These are phyloP conservation scores for Candida verbasci DNA, from an alignment of 805 yeast species.

Conservation along the genomic window DNA sequence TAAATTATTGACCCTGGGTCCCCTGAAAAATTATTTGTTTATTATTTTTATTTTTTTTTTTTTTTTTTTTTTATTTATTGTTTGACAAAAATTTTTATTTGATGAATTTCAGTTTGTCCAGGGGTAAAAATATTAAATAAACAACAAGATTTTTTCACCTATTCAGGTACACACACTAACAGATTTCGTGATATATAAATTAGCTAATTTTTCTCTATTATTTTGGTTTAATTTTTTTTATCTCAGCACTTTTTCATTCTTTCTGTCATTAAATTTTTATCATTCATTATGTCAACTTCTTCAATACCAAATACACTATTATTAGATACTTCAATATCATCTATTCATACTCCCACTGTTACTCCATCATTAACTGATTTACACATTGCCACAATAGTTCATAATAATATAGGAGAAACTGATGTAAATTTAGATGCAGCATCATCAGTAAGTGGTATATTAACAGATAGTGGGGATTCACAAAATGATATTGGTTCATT, in stretches of 20 bases:
- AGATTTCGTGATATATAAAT: background rate
- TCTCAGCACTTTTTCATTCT: background rate
- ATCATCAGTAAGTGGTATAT: background rate
- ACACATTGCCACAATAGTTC: slow-evolving; percentile 1
- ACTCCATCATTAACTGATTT: slow-evolving; percentile 6
- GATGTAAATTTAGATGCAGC: background rate
- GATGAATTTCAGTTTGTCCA: background rate
- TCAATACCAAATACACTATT: slow-evolving; percentile 1
- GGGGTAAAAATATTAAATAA: slow-evolving; percentile 2
- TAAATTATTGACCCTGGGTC: too few relatives aligned
- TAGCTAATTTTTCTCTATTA: background rate
- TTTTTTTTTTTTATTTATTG: too few relatives aligned
- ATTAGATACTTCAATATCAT: background rate
- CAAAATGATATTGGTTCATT: background rate
- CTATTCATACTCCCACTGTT: slow-evolving; percentile 1
- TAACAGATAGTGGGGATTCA: background rate
- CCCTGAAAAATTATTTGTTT: too few relatives aligned
- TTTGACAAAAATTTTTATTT: too few relatives aligned
- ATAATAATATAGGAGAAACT: slow-evolving; percentile 1
- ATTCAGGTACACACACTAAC: slow-evolving; percentile 1
- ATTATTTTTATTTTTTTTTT: too few relatives aligned
- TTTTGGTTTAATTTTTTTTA: background rate
- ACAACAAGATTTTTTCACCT: background rate
- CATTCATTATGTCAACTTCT: background rate
- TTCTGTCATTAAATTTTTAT: background rate